phyloP scores from a whole-genome alignment of 257 asterid genomes.

The Asclepias syriaca region DNA sequence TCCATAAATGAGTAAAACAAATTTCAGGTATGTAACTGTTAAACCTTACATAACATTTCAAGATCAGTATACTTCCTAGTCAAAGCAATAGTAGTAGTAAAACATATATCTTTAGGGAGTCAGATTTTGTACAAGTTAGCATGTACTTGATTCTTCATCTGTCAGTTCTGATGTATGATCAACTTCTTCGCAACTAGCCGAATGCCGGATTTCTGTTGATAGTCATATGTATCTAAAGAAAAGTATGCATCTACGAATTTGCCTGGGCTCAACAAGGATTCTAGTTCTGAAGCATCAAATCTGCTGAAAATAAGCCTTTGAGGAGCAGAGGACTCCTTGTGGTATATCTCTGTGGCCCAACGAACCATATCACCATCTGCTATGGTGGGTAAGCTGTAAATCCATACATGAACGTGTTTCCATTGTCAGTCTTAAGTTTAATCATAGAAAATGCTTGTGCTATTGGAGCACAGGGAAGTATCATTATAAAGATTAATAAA shows the following conservation, averaged over 20 bases:
- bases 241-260: conserved; percentile 61
- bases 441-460: background rate
- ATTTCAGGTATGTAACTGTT: background rate
- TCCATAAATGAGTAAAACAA: background rate
- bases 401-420: background rate
- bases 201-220: conserved; percentile 73
- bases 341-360: conserved; percentile 71
- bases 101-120: background rate
- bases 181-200: conserved; percentile 70
- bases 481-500: background rate
- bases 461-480: background rate
- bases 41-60: background rate
- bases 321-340: conserved; percentile 40
- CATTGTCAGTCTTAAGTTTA: background rate
- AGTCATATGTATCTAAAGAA: conserved; percentile 69
- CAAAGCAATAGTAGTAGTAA: background rate
- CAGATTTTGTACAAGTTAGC: conserved; percentile 10
- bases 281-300: conserved; percentile 50
- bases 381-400: conserved; percentile 62
- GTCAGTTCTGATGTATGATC: conserved; percentile 45
- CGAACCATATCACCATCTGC: conserved; percentile 44
- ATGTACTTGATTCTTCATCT: background rate
- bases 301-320: conserved; percentile 53
- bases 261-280: conserved; percentile 53
- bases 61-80: background rate